Base-by-base conservation (phyloP, 805 yeast species). In the Clavispora asparagi region DNA sequence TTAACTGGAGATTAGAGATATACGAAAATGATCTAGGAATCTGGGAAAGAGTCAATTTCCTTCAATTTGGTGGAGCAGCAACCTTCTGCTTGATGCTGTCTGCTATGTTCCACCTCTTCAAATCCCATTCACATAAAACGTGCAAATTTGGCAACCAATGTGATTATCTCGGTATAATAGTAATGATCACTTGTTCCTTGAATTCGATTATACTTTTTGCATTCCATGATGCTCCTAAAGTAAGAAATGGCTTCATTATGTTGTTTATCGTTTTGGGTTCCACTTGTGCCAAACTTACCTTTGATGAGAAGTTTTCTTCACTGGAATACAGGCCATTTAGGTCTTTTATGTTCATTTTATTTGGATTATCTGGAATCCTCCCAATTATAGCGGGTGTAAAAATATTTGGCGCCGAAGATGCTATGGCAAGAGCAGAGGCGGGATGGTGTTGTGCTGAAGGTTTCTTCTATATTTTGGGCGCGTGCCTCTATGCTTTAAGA, bases 351-450 rank as follows among this genome's bases (percentile, higher is more conserved):
- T 90, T 90, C 64, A 83, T 90, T 8, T 55, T 76, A 2, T 90
- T 91, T 66, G 97, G 97, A 0, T 69, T 88, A 17, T 80, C 89
- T 1, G 92, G 94, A 0, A 71, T 78, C 0, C 63, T 88, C 5
- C 97, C 97, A 0, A 74, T 90, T 1, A 43, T 78, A 0, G 70
- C 69, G 11, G 90, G 91, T 0, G 50, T 75, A 3, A 46, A 51
- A 13, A 44, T 57, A 10, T 80, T 70, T 54, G 95, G 94, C 0
- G 49, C 59, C 16, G 57, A 59, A 2, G 79, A 71, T 41, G 76
- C 85, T 6, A 62, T 67, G 40, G 55, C 57, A 2, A 67, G 91
- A 42, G 69, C 83, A 8, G 81, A 81, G 23, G 64, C 87, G 17
- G 62, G 61, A 16, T 89, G 85, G 83, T 69, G 90, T 12, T 53